A percentile compares a stretch with the other conserved stretches of the same genome.
These are phyloP conservation scores for Imleria badia DNA, from an alignment of 768 basidiomycete genomes.

Conservation along the genomic window DNA sequence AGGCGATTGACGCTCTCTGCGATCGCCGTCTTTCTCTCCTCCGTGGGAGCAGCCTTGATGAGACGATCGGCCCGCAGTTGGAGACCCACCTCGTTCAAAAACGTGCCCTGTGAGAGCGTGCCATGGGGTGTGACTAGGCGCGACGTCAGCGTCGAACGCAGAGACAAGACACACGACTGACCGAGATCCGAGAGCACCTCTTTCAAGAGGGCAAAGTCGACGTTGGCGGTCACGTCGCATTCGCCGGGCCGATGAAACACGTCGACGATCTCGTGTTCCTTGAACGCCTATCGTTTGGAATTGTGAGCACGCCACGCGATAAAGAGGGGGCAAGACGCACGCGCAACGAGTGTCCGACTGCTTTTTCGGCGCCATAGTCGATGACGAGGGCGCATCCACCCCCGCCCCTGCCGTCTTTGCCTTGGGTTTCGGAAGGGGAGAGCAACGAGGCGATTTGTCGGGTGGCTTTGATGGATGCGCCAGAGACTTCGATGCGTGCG, in stretches of 20 bases:
- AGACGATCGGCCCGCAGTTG: conserved; percentile 63
- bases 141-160: conserved; percentile 5
- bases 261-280: conserved; percentile 80
- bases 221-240: conserved; percentile 93
- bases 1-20: conserved; percentile 62
- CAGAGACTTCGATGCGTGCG: conserved; percentile 78
- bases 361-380: conserved; percentile 82
- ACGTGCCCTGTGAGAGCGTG: conserved; percentile 71
- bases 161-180: conserved; percentile 31
- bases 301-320: background rate
- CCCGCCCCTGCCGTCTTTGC: conserved; percentile 15
- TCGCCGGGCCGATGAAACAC: conserved; percentile 83
- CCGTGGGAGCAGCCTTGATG: conserved; percentile 45
- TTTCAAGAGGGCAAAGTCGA: conserved; percentile 87
- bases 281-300: conserved; percentile 70
- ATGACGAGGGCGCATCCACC: conserved; percentile 74
- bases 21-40: conserved; percentile 55
- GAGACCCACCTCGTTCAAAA: conserved; percentile 80
- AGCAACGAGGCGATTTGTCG: conserved; percentile 68
- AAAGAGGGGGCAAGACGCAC: conserved; percentile 44
- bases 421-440: background rate
- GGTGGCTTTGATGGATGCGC: conserved; percentile 65
- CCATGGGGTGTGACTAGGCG: conserved; percentile 50
- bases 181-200: conserved; percentile 73
- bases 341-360: conserved; percentile 73